Conservation (phyloP, 495 filamentous ascomycete genomes). For the Aspergillus panamensis region DNA sequence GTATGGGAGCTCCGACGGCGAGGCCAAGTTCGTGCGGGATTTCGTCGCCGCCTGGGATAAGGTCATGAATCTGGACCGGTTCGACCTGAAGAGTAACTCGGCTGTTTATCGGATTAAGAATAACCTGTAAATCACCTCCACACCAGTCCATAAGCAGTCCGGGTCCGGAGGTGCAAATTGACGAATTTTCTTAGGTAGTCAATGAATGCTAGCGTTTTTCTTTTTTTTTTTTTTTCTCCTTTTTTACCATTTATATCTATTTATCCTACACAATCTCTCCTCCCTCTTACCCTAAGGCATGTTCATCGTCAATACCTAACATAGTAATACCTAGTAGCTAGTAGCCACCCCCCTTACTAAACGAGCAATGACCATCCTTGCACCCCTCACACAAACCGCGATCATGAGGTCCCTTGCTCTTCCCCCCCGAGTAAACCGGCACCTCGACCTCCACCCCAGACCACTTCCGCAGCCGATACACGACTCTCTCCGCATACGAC, state of each 20-base stretch:
- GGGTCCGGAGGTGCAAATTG: too few species aligned
- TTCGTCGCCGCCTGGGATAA: constrained; percentile 69
- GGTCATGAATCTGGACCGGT: constrained; percentile 68
- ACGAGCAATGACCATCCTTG: constrained; percentile 42
- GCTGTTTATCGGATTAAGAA: background rate
- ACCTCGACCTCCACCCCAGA: constrained; percentile 37
- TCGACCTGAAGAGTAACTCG: constrained; percentile 40
- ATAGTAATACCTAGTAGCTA: too few species aligned
- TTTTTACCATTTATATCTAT: too few species aligned
- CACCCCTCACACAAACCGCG: constrained; percentile 47
- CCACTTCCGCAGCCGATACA: constrained; percentile 51
- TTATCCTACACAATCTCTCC: too few species aligned
- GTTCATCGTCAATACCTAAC: too few species aligned
- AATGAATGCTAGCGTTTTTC: too few species aligned
- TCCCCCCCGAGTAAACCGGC: constrained; percentile 20
- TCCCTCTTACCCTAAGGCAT: too few species aligned
- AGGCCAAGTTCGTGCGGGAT: constrained; percentile 64
- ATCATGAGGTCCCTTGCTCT: constrained; percentile 39
- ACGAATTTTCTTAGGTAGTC: too few species aligned
- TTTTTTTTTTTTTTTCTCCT: too few species aligned
- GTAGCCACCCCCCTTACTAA: background rate
- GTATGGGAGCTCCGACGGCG: constrained; percentile 52
- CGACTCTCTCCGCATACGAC: constrained; percentile 48
- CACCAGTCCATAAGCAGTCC: too few species aligned
- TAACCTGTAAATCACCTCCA: background rate